These are phyloP conservation scores for Aspergillus sojae DNA, from an alignment of 2,329 filamentous ascomycete genomes.

Conservation along the genomic window DNA sequence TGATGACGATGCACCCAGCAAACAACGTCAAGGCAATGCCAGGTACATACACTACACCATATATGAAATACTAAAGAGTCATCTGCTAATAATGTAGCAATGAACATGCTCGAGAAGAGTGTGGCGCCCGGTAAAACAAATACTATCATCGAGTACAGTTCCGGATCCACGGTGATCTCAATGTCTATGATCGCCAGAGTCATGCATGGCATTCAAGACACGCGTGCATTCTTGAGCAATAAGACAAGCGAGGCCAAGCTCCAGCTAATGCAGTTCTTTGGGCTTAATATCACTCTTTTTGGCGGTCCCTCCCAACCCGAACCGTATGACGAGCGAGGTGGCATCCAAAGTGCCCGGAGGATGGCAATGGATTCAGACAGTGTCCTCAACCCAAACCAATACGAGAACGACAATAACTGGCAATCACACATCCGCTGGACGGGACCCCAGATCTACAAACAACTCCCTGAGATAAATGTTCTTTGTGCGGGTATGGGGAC, in stretches of 20 bases:
- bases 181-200: slow-evolving; percentile 59
- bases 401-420: slow-evolving; percentile 54
- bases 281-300: slow-evolving; percentile 60
- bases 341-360: slow-evolving; percentile 52
- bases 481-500: slow-evolving; percentile 63
- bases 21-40: slow-evolving; percentile 68
- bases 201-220: slow-evolving; percentile 55
- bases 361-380: slow-evolving; percentile 47
- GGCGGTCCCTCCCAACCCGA: slow-evolving; percentile 63
- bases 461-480: slow-evolving; percentile 59
- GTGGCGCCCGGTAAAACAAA: slow-evolving; percentile 50
- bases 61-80: neutral
- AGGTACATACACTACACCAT: slow-evolving; percentile 20
- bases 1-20: slow-evolving; percentile 66
- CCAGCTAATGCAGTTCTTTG: slow-evolving; percentile 62
- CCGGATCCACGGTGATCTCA: slow-evolving; percentile 64
- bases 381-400: slow-evolving; percentile 59
- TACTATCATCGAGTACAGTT: slow-evolving; percentile 63
- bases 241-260: slow-evolving; percentile 59
- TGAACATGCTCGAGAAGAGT: slow-evolving; percentile 53
- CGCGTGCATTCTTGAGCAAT: slow-evolving; percentile 60
- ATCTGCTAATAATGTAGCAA: slow-evolving; percentile 35
- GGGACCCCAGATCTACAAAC: slow-evolving; percentile 59
- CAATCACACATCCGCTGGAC: slow-evolving; percentile 60
- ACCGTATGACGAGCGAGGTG: slow-evolving; percentile 56